Base-by-base conservation (phyloP, 345 rosid genomes). In the Salix brachista region DNA sequence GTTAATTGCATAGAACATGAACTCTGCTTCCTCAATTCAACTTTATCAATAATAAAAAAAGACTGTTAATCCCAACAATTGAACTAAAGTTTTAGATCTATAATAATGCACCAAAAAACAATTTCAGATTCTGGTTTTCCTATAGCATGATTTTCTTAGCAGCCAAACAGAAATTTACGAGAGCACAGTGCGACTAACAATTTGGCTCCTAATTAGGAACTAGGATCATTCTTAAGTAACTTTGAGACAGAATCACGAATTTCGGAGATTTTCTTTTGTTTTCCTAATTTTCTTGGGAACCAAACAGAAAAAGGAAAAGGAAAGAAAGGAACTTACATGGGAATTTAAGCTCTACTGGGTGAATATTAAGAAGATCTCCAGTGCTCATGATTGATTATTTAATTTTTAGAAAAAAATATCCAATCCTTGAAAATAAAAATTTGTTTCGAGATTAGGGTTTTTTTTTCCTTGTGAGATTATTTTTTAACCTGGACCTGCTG, bases 11-110 rank as follows among this genome's bases (percentile, higher is more conserved):
- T 82, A 75, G 95, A 88, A 78, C 94, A 91, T 67, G 94, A 83
- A 75, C 91, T 90, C 82, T 88, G 97, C 88, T 86, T 94, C 90
- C 82, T 90, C 93, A 90, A 79, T 83, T 91, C 94, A 86, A 93
- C 96, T 93, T 80, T 75, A 71, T 25, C 37, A 32, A 26, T 17
- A 21, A 6, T 14, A 4, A 21, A 77, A 37, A 10, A 32, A 6
- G 8, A 26, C 30, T 8, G 28, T 16, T 32, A 42, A 9, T n/a
- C 36, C 17, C 13, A 42, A 14, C 64, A 46, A 72, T 36, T 34
- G 16, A 11, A 26, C 26, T 12, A 4, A 0, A 21, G 28, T 69
- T 23, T 69, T 16, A 9, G 72, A 69, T 68, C 65, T 68, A 54
- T n/a, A 54, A 67, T 46, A 65, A 37, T 19, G 21, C 11, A 65